Evolutionary conservation across 495 filamentous ascomycete genomes (phyloP).

Genomic region (Lepidopterella palustris): DNA sequence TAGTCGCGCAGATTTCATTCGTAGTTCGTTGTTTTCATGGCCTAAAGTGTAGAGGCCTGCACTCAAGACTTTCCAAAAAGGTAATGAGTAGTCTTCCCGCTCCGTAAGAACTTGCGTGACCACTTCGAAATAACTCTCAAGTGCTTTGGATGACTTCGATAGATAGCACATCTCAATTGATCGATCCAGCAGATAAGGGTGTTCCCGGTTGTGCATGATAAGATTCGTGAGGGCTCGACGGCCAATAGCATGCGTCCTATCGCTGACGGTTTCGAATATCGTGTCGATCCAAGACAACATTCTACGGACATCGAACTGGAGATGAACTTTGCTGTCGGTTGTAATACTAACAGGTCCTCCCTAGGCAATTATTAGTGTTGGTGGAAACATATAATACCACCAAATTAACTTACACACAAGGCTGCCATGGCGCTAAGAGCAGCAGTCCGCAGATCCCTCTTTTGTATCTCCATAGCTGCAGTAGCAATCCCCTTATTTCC

Average conservation of each 20-base stretch:
- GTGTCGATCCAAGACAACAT: slow-evolving; percentile 93
- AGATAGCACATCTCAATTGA: slow-evolving; percentile 85
- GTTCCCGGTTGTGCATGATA: slow-evolving; percentile 81
- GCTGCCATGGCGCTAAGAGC: slow-evolving; percentile 93
- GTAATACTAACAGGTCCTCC: slow-evolving; percentile 82
- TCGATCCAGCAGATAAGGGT: slow-evolving; percentile 73
- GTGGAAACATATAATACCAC: background rate
- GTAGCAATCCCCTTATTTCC: slow-evolving; percentile 68
- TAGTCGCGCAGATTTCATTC: slow-evolving; percentile 81
- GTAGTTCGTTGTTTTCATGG: slow-evolving; percentile 77
- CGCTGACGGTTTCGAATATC: slow-evolving; percentile 84
- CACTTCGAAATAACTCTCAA: slow-evolving; percentile 94
- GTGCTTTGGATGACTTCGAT: slow-evolving; percentile 65
- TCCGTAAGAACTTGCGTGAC: slow-evolving; percentile 80
- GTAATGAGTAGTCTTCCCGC: slow-evolving; percentile 66
- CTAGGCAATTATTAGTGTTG: slow-evolving; percentile 28
- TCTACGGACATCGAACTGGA: slow-evolving; percentile 84
- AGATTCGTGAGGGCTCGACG: slow-evolving; percentile 84
- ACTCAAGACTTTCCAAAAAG: slow-evolving; percentile 84
- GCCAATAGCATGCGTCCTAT: slow-evolving; percentile 87
- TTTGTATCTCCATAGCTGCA: slow-evolving; percentile 93
- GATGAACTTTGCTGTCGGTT: slow-evolving; percentile 71
- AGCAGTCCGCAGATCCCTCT: slow-evolving; percentile 80
- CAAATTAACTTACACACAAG: slow-evolving; percentile 58
- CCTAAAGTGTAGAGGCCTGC: slow-evolving; percentile 86